These are phyloP conservation scores for Epichloe sibirici DNA, from an alignment of 2,329 filamentous ascomycete genomes.

Conservation along the genomic window DNA sequence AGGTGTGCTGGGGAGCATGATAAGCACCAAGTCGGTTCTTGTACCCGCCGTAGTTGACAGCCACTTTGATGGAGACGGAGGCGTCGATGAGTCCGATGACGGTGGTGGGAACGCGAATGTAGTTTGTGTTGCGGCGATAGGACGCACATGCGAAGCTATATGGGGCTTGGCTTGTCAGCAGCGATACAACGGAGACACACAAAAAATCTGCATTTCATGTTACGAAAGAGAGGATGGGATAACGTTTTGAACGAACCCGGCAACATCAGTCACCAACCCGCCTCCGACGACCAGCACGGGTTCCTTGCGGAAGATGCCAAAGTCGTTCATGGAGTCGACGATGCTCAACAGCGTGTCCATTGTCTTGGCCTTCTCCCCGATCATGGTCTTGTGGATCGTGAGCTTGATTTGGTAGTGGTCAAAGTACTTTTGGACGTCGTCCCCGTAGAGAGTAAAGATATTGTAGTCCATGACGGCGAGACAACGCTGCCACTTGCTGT, in stretches of 20 bases:
- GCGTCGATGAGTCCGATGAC: conserved; percentile 67
- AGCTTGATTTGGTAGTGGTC: conserved; percentile 49
- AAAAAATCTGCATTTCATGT: too few species aligned
- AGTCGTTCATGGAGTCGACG: conserved; percentile 62
- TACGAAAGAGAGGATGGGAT: too few species aligned
- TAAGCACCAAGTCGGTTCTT: conserved; percentile 66
- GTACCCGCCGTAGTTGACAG: conserved; percentile 64
- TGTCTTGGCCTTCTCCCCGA: conserved; percentile 64
- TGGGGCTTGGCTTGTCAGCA: not conserved
- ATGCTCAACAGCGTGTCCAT: conserved; percentile 58
- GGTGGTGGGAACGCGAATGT: conserved; percentile 61
- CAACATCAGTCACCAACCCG: conserved; percentile 61
- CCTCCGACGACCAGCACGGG: conserved; percentile 55
- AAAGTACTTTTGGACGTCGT: conserved; percentile 55
- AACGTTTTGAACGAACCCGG: conserved; percentile 34
- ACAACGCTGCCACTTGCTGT: conserved; percentile 51
- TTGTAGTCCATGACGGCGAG: conserved; percentile 60
- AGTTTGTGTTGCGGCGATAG: conserved; percentile 62
- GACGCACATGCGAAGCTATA: conserved; percentile 55
- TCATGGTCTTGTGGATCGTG: conserved; percentile 59
- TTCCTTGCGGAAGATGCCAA: conserved; percentile 58
- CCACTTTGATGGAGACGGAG: conserved; percentile 67
- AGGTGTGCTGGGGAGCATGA: conserved; percentile 59
- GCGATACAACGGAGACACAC: too few species aligned
- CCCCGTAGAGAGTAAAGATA: conserved; percentile 56